phyloP scores from a whole-genome alignment of 2,329 filamentous ascomycete species.

The Penicillium sp. region DNA sequence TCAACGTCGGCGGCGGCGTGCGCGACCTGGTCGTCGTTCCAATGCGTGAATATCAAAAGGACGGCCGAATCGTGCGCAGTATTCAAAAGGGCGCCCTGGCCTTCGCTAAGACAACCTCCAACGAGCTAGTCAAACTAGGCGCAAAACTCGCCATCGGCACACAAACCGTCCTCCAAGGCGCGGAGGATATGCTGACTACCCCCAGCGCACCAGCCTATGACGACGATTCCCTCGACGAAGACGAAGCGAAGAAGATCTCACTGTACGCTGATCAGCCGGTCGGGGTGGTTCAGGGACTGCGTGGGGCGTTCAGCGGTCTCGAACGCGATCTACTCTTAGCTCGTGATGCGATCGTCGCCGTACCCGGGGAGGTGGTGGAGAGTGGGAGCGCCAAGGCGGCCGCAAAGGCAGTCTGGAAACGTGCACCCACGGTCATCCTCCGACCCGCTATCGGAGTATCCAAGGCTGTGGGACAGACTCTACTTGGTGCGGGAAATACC shows the following conservation, averaged over 20 bases:
- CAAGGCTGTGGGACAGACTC: slow-evolving; percentile 81
- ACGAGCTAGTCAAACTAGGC: slow-evolving; percentile 88
- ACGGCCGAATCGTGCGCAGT: slow-evolving; percentile 86
- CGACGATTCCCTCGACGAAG: slow-evolving; percentile 56
- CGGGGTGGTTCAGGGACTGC: slow-evolving; percentile 80
- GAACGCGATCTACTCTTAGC: slow-evolving; percentile 84
- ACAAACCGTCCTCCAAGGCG: slow-evolving; percentile 85
- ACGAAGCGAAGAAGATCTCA: slow-evolving; percentile 76
- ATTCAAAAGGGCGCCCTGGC: slow-evolving; percentile 86
- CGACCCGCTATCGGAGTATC: slow-evolving; percentile 86
- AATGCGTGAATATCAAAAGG: slow-evolving; percentile 88
- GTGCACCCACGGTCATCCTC: slow-evolving; percentile 90
- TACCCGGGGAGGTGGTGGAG: slow-evolving; percentile 88
- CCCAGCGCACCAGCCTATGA: slow-evolving; percentile 53
- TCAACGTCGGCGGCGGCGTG: slow-evolving; percentile 86
- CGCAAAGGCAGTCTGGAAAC: slow-evolving; percentile 72
- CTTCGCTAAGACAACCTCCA: slow-evolving; percentile 91
- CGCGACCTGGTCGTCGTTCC: slow-evolving; percentile 85
- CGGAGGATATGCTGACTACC: slow-evolving; percentile 70
- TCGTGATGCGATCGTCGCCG: slow-evolving; percentile 87
- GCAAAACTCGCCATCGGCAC: slow-evolving; percentile 94
- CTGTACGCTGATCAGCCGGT: slow-evolving; percentile 93
- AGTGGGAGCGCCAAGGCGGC: slow-evolving; percentile 77
- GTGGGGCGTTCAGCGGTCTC: slow-evolving; percentile 77
- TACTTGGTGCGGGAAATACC: slow-evolving; percentile 89